Evolutionary conservation across 2,329 filamentous ascomycete species (phyloP), one percentile per base, ranked within the genome.

Genomic region (Ophiobolus disseminans): DNA sequence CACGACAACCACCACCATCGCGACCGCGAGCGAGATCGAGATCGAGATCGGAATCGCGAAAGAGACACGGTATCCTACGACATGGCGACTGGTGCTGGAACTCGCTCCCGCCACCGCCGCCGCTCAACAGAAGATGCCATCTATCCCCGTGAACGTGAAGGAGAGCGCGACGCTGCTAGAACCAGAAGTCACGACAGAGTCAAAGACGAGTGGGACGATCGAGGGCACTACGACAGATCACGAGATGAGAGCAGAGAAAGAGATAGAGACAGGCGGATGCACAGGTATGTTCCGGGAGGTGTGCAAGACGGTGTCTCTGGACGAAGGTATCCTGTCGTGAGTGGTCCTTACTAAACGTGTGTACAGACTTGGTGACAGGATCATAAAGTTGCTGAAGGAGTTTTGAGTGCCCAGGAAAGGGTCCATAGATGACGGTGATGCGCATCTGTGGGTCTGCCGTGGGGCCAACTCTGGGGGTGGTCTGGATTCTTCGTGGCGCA

Each of bases 251-350:
- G 42, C 40, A 35, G 53, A 41, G 52, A 55, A 16, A 48, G 50
- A 41, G 50, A 58, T 17, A 36, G 53, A 23, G 50, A 53, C 28
- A 45, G 54, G 22, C 36, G 60, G 20, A 51, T 53, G 48, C 66
- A 70, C 44, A 59, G 69, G 53, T 71, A 72, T 65, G 67, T 72
- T 41, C 42, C 55, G 19, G 64, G 68, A 16, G 62, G 68, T 8
- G 65, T 70, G 41, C 61, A 69, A 50, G 65, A 70, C 40, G 69
- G 69, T n/a, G 68, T 69, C 17, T 58, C 63, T 34, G 69, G 70
- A 32, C 40, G 68, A 17, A 57, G 62, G 48, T 70, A 70, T 59
- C 66, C 69, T 32, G 61, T 68, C 41, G 43, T 41, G 11, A 57
- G 45, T 47, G 48, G 44, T 23, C 47, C 52, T 48, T 65, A 65